Conservation (phyloP, 148 eudicot species). For the Rhododendron vialii region DNA sequence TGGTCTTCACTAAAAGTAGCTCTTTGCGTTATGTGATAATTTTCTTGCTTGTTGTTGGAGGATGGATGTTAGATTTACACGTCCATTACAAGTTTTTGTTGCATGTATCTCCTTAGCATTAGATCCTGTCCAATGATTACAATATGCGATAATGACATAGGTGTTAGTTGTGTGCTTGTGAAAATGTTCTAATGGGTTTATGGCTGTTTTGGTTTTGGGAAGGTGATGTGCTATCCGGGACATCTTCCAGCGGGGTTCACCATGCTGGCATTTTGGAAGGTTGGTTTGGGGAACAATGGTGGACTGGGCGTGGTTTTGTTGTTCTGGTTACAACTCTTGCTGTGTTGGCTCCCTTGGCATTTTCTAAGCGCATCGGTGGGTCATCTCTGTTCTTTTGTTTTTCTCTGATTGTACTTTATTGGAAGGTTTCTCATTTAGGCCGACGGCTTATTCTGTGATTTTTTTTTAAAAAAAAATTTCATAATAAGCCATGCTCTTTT, state of each 20-base stretch:
- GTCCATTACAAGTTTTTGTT: not conserved
- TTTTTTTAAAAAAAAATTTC: too few relatives aligned
- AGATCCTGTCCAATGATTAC: not conserved
- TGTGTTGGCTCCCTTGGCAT: conserved; percentile 65
- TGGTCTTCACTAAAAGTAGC: not conserved
- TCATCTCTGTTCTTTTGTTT: not conserved
- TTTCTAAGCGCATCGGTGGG: conserved; percentile 67
- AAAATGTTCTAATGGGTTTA: not conserved
- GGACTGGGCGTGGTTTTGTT: conserved; percentile 47
- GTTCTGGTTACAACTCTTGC: conserved; percentile 51
- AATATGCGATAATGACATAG: not conserved
- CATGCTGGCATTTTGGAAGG: conserved; percentile 66
- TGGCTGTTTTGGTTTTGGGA: not conserved
- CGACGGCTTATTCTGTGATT: not conserved
- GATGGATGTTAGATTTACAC: not conserved
- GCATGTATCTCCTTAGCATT: not conserved
- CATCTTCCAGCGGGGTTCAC: conserved; percentile 54
- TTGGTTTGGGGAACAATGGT: conserved; percentile 77
- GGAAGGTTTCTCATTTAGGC: not conserved
- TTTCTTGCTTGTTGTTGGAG: not conserved
- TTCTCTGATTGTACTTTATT: not conserved
- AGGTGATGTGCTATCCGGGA: conserved; percentile 84
- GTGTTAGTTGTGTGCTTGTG: not conserved
- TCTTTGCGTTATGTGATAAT: not conserved
- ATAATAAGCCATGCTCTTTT: not conserved